These are phyloP conservation scores for Jatropha curcas DNA, from an alignment of 345 rosid species.

Conservation along the genomic window DNA sequence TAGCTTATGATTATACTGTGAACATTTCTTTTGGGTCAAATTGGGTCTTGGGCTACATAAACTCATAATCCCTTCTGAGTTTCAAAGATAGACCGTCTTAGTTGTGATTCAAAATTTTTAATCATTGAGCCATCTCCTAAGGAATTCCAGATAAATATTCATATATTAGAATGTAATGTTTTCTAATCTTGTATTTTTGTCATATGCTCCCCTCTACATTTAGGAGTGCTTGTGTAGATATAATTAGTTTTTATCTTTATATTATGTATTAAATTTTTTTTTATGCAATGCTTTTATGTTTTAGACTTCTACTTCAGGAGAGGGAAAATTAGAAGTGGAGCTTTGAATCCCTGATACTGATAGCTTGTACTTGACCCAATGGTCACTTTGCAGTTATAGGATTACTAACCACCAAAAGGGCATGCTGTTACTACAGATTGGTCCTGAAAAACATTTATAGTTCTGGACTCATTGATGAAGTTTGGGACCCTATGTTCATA, in stretches of 20 bases:
- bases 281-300: background rate
- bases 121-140: background rate
- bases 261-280: background rate
- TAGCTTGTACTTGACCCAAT: background rate
- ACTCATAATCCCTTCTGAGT: background rate
- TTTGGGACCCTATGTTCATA: background rate
- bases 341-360: background rate
- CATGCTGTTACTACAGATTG: background rate
- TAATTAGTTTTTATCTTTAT: background rate
- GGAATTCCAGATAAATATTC: background rate
- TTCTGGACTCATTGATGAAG: background rate
- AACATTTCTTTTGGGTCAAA: background rate
- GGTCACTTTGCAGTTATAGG: too few relatives aligned
- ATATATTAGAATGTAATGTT: background rate
- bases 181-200: background rate
- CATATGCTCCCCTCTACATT: background rate
- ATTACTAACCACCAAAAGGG: background rate
- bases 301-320: background rate
- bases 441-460: background rate
- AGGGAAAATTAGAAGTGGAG: background rate
- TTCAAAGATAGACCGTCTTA: background rate
- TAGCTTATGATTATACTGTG: background rate
- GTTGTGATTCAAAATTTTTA: background rate
- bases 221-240: background rate
- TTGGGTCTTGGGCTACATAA: background rate